phyloP scores from a whole-genome alignment of 352 stramenopile species.

The Pythium periplocum region DNA sequence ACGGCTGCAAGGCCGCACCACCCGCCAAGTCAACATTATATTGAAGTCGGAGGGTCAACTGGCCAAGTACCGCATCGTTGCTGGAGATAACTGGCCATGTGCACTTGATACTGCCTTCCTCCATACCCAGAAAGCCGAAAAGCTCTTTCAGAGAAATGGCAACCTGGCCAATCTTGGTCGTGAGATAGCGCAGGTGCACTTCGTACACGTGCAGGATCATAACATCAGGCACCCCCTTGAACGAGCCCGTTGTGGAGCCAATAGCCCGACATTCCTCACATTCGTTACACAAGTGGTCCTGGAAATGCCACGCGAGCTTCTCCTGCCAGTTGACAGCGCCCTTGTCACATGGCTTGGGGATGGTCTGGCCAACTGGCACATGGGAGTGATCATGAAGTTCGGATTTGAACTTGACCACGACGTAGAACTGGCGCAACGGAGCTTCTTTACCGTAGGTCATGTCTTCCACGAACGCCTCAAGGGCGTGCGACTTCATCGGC shows the following conservation, averaged over 20 bases:
- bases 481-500: slow-evolving; percentile 52
- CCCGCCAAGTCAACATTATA: slow-evolving; percentile 58
- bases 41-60: slow-evolving; percentile 58
- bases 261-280: slow-evolving; percentile 63
- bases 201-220: slow-evolving; percentile 83
- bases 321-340: slow-evolving; percentile 72
- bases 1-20: slow-evolving; percentile 38
- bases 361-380: slow-evolving; percentile 70
- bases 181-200: slow-evolving; percentile 76
- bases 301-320: slow-evolving; percentile 70
- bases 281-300: slow-evolving; percentile 66
- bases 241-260: slow-evolving; percentile 51
- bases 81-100: slow-evolving; percentile 71
- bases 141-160: slow-evolving; percentile 70
- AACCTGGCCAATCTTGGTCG: slow-evolving; percentile 78
- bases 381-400: slow-evolving; percentile 71
- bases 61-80: slow-evolving; percentile 58
- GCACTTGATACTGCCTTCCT: slow-evolving; percentile 44
- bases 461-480: slow-evolving; percentile 62
- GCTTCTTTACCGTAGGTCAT: slow-evolving; percentile 75
- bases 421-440: slow-evolving; percentile 75
- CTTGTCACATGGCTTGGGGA: slow-evolving; percentile 58
- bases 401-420: slow-evolving; percentile 83
- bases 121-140: slow-evolving; percentile 71
- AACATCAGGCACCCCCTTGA: slow-evolving; percentile 71